Evolutionary conservation across 805 yeast species (phyloP).

Genomic region (Candida nemodendra): DNA sequence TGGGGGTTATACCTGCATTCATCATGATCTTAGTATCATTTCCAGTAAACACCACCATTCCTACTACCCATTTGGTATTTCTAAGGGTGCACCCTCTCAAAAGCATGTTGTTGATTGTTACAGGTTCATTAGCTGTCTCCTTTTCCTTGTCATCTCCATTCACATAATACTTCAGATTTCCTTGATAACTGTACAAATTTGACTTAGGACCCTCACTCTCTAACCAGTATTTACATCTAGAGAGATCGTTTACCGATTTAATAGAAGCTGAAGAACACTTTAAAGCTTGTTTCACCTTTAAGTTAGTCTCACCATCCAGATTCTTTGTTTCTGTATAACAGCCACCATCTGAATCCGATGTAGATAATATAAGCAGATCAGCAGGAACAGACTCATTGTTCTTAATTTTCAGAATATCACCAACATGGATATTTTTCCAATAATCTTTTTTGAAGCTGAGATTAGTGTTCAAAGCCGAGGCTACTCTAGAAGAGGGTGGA

Average conservation of each 20-base stretch:
- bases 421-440: constrained; percentile 77
- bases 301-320: constrained; percentile 77
- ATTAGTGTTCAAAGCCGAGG: constrained; percentile 11
- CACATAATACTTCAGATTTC: constrained; percentile 52
- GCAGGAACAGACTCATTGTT: constrained; percentile 79
- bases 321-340: constrained; percentile 79
- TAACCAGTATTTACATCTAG: constrained; percentile 58
- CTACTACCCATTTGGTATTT: constrained; percentile 82
- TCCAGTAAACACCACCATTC: constrained; percentile 75
- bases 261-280: constrained; percentile 47
- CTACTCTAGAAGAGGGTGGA: constrained; percentile 15
- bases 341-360: constrained; percentile 66
- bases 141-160: constrained; percentile 36
- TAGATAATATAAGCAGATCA: constrained; percentile 63
- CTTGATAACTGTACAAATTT: constrained; percentile 73
- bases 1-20: constrained; percentile 76
- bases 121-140: constrained; percentile 53
- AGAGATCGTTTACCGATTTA: constrained; percentile 44
- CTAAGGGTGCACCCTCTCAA: constrained; percentile 76
- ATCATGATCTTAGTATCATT: constrained; percentile 78
- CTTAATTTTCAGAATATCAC: constrained; percentile 66
- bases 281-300: constrained; percentile 73
- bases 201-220: constrained; percentile 85
- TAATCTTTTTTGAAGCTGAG: constrained; percentile 40
- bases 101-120: constrained; percentile 65